Evolutionary conservation across 179 eudicot species (phyloP), one percentile per base, ranked within the genome.

Genomic region (Beta corolliflora): DNA sequence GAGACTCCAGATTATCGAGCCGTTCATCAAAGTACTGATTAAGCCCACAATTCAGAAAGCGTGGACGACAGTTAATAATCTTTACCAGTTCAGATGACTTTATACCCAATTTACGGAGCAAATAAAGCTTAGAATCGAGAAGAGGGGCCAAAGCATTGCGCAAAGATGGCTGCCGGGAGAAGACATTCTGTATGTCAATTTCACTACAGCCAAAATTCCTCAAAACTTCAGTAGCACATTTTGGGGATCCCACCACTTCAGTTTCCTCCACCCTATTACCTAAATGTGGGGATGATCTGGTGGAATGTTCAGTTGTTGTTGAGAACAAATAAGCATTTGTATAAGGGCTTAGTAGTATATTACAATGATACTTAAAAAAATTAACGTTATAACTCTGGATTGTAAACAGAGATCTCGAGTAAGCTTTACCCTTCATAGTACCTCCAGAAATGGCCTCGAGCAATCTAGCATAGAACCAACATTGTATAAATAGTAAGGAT

Each of bases 121-220:
- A 70, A 45, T 77, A 71, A 46, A 94, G 90, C 78, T 91, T 93
- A 44, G 89, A 84, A 29, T 92, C 87, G 50, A 94, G 94, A 48
- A 9, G 41, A 44, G 75, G 12, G n/a, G 80, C 64, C 58, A 74
- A 71, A 41, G 67, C 65, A 4, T 76, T 86, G 54, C 85, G 93
- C 55, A 94, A 68, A n/a, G 92, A 79, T 15, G 97, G 93, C 13
- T 75, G 76, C 0, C 93, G 91, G 21, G 15, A 18, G 79, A 92
- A 90, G 31, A 93, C 86, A 50, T 56, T 82, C 13, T 78, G 19
- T 71, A 92, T 69, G 19, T 91, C 93, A 63, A 55, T 68, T 36
- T 89, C 91, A 69, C 74, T 86, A 69, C 94, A 94, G 67, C 97
- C 96, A 94, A 94, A 94, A 21, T 77, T 82, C 84, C 84, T 86